Base-by-base conservation (phyloP, 2,329 filamentous ascomycete species). In the Beauveria australis region DNA sequence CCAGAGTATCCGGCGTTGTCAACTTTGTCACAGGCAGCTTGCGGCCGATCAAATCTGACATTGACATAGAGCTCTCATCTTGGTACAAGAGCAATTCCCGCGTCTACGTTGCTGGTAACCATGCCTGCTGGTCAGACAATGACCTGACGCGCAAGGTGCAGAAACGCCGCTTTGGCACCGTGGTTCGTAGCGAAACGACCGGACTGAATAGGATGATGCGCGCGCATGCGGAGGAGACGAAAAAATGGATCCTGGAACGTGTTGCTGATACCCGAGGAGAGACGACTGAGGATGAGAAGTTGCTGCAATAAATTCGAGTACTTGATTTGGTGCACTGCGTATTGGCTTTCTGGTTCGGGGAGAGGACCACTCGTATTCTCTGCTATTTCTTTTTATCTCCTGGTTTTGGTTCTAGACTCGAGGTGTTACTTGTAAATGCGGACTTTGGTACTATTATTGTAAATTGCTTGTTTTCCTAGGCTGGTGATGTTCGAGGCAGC, bases 81-180 rank as follows among this genome's bases (percentile, higher is more conserved):
- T 97, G 93, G 93, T 97, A 96, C 74, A 89, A 88, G 69, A 80
- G 85, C 66, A 87, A 91, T 73, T 94, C 91, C 0, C 81, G 84
- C 3, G 87, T 97, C 52, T 96, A 88, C 67, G 89, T 97, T 19
- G 84, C 88, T 1, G 76, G 81, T 28, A 80, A 87, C 62, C 93
- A 97, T 71, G 82, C 83, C 14, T 88, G 90, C 71, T 97, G 91
- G 88, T 78, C 73, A 63, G 83, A 87, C 61, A 79, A 80, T 37
- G 84, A 86, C 5, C 76, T 85, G 22, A 79, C 75, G 2, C 78
- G 80, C 63, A 86, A 84, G 67, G 81, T 87, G 0, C 73, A 77
- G 53, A 87, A 85, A 74, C 77, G 79, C 41, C 78, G 84, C 0
- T 88, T 86, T 64, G 85, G 85, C 2, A 78, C 76, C 1, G 84